Evolutionary conservation across 2,329 filamentous ascomycete species (phyloP), one percentile per base, ranked within the genome.

Genomic region (Beauveria scarabaeidicola): DNA sequence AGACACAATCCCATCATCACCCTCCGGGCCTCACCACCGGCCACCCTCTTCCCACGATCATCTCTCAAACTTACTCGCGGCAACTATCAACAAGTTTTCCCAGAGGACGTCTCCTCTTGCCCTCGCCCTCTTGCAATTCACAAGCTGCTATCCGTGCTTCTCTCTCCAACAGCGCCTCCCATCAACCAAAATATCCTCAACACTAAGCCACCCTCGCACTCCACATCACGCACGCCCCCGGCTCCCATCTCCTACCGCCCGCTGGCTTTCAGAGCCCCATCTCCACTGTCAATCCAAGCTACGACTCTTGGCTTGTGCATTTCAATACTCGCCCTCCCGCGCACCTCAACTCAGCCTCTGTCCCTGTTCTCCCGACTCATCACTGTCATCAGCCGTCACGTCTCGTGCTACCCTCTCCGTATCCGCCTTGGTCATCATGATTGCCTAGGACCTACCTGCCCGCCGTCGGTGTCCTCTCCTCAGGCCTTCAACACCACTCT

Each of bases 301-400:
- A 25, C 52, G 38, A 19, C 25, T 55, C 52, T 55, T 58, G 55
- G 55, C 55, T 51, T 48, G 32, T 32, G 32, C 55, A 58, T 58
- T 58, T 58, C 55, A 51, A 57, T 44, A 23, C 27, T 51, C 46
- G 36, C 36, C 38, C 43, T 52, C 56, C 48, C 56, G n/a, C 47
- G n/a, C 15, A 41, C 40, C 17, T 50, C 47, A 36, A 50, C 56
- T 23, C 48, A 29, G 32, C 46, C 10, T 29, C 32, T 36, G 13
- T 32, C 13, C 47, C 43, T 23, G 47, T 43, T 27, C 21, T 58
- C 8, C 19, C 21, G 21, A n/a, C 27, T 21, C 38, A 23, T 5
- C 32, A 36, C 32, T 36, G 32, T 5, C 13, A 36, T 36, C 32
- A 36, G 32, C 32, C 32, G 15, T 27, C 44, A 50, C 32, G 11